These are phyloP conservation scores for Backusella psychrophila DNA, from an alignment of 192 early-diverging fungal species.

Conservation along the genomic window DNA sequence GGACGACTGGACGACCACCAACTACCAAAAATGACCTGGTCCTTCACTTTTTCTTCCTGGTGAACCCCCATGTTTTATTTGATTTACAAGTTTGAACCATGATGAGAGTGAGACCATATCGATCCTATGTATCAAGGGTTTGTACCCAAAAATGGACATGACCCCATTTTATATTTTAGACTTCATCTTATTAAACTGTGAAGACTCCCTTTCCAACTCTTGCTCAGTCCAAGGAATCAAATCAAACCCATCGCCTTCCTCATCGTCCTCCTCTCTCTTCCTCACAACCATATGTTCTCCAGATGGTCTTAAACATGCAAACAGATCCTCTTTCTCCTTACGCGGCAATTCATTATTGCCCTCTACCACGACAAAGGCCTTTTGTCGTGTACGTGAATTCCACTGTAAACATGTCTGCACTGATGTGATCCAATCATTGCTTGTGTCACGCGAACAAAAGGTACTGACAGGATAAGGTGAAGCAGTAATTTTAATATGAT, in stretches of 20 bases:
- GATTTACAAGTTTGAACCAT: too few species aligned
- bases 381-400: slow-evolving; percentile 91
- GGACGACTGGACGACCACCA: too few species aligned
- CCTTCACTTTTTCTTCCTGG: too few species aligned
- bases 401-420: slow-evolving; percentile 83
- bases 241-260: background rate
- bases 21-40: too few species aligned
- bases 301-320: slow-evolving; percentile 4
- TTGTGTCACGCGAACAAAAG: slow-evolving; percentile 69
- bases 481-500: slow-evolving; percentile 82
- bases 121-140: too few species aligned
- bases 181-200: background rate
- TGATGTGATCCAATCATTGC: slow-evolving; percentile 87
- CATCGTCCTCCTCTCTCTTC: background rate
- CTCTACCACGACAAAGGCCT: slow-evolving; percentile 61
- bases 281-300: background rate
- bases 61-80: too few species aligned
- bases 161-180: background rate
- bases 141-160: background rate
- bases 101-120: too few species aligned
- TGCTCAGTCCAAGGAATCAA: slow-evolving; percentile 13
- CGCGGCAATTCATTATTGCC: background rate
- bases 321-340: background rate
- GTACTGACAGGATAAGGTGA: slow-evolving; percentile 84
- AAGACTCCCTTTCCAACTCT: slow-evolving; percentile 3